Conservation (phyloP, 129 eudicot species). For the Apium graveolens region DNA sequence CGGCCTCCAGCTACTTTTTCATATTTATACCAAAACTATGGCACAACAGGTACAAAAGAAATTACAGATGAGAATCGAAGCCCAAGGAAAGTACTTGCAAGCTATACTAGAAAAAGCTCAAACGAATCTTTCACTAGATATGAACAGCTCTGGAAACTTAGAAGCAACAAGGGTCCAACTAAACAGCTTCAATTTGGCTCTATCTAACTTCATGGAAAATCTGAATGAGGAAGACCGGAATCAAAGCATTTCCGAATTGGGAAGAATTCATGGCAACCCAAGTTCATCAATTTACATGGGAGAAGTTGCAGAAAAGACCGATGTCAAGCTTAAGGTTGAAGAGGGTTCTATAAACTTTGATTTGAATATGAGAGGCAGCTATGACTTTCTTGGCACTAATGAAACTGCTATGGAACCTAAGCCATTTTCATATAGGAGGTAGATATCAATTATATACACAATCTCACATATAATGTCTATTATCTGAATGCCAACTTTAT, state of each 20-base stretch:
- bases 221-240: constrained; percentile 39
- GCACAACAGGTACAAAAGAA: constrained; percentile 65
- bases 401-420: constrained; percentile 35
- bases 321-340: constrained; percentile 44
- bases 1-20: not conserved
- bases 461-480: not conserved
- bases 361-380: constrained; percentile 63
- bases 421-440: constrained; percentile 38
- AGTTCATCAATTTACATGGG: constrained; percentile 14
- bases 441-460: constrained; percentile 17
- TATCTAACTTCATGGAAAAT: constrained; percentile 69
- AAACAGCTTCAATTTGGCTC: constrained; percentile 63
- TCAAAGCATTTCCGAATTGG: constrained; percentile 13
- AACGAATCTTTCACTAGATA: constrained; percentile 56
- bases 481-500: not conserved
- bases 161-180: constrained; percentile 55
- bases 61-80: constrained; percentile 87
- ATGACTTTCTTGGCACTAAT: constrained; percentile 60
- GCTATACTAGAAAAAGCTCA: constrained; percentile 82
- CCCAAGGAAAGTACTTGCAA: constrained; percentile 94
- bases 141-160: constrained; percentile 43
- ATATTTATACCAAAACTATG: no score
- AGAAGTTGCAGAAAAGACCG: constrained; percentile 24
- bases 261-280: constrained; percentile 14
- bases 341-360: constrained; percentile 62